Base-by-base conservation (phyloP, 2,329 filamentous ascomycete species). In the Penicillium sp. region DNA sequence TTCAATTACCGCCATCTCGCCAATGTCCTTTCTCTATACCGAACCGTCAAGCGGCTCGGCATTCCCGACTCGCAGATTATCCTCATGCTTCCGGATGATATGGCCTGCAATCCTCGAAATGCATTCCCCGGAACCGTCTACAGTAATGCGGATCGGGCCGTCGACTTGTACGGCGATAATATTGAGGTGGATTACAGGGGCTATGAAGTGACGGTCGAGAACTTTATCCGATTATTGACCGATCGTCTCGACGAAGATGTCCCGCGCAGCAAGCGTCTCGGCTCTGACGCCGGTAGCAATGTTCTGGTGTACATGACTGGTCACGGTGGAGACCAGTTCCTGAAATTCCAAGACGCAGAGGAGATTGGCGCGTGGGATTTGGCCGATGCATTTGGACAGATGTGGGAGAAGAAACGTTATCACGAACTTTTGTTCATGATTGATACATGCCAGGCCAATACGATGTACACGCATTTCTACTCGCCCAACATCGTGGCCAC, bases 401-500 rank as follows among this genome's bases (percentile, higher is more conserved):
- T 99, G 94, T 97, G 92, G 90, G 94, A 99, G 81, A 99, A 99
- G 85, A 95, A 95, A 78, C 87, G 94, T 79, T 99, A 97, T 74
- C 90, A 97, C 71, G 94, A 99, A 75, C 86, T 99, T 62, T 84
- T 99, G 51, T 99, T 99, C 80, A 99, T 99, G 94, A 99, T 99
- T 75, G 94, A 99, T 73, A 99, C 94, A 0, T 99, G 94, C 77
- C 94, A 99, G 77, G 94, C 94, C 49, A 99, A 99, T 73, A 99
- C 94, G 26, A 97, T 99, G 91, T 99, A 96, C 77, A 93, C 87
- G 69, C 93, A 96, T 65, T 90, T 99, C 68, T 99, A 99, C 79
- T 96, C 91, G 4, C 93, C 93, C 41, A 97, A 97, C 68, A 97
- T 99, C 65, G 91, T 99, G 66, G 94, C 94, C 0, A 99, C 95